These are phyloP conservation scores for Colletotrichum sp. DNA, from an alignment of 2,329 filamentous ascomycete species.

Conservation along the genomic window DNA sequence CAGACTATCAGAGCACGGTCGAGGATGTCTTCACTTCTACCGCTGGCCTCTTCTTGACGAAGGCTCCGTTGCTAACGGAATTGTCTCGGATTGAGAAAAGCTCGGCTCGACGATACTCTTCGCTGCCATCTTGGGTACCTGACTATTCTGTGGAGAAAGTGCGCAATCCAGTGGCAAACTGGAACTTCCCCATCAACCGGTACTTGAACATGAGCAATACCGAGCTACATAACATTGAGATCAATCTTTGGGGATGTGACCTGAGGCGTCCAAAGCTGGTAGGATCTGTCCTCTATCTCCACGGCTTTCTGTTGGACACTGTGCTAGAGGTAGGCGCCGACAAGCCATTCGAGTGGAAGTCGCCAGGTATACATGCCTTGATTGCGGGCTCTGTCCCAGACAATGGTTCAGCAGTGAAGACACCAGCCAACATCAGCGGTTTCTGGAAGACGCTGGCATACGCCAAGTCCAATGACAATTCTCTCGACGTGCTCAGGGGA, in stretches of 20 bases:
- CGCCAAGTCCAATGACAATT: too few species aligned
- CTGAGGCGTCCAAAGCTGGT: neutral
- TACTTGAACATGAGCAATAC: neutral
- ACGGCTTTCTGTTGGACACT: neutral
- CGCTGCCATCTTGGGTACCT: constrained; percentile 14
- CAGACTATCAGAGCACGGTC: constrained; percentile 1
- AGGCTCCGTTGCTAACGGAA: neutral
- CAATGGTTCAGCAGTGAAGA: too few species aligned
- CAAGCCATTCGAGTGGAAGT: neutral
- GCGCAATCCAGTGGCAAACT: neutral
- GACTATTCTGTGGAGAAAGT: neutral
- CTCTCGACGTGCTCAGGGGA: too few species aligned
- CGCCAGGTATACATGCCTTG: neutral
- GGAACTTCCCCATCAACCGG: neutral
- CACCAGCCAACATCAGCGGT: too few species aligned
- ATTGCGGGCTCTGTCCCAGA: too few species aligned
- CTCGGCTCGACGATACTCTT: neutral
- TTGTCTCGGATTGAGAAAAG: neutral
- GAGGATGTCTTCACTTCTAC: constrained; percentile 9
- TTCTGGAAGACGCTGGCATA: too few species aligned
- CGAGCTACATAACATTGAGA: neutral
- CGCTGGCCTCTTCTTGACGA: neutral
- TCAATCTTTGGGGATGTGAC: neutral
- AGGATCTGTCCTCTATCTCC: neutral
- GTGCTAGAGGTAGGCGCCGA: neutral